phyloP scores from a whole-genome alignment of 805 yeast species.

The Sugiyamaella chiloensis region DNA sequence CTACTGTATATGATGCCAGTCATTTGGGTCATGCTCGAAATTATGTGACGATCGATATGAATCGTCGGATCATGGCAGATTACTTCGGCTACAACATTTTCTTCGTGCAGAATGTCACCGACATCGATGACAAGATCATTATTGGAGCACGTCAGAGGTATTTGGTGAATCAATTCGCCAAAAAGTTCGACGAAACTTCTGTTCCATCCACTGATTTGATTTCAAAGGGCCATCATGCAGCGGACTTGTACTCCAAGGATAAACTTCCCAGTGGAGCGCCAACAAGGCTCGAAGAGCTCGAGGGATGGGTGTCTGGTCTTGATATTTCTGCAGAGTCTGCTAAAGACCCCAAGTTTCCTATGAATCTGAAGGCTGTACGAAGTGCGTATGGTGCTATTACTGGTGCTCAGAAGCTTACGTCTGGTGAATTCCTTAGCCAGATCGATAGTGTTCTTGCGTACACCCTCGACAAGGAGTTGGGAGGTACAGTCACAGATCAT shows the following conservation, averaged over 20 bases:
- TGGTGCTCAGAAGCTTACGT: slow-evolving; percentile 22
- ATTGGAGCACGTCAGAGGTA: slow-evolving; percentile 88
- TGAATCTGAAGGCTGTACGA: slow-evolving; percentile 67
- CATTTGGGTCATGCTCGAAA: slow-evolving; percentile 99
- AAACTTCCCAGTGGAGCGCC: slow-evolving; percentile 28
- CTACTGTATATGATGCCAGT: slow-evolving; percentile 92
- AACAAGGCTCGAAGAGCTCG: slow-evolving; percentile 2
- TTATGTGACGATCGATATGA: slow-evolving; percentile 90
- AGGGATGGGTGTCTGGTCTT: slow-evolving; percentile 10
- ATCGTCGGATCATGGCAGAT: slow-evolving; percentile 82
- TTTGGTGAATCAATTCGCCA: slow-evolving; percentile 61
- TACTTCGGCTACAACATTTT: slow-evolving; percentile 86
- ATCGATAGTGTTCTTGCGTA: slow-evolving; percentile 79
- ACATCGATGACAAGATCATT: slow-evolving; percentile 95
- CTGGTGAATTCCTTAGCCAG: slow-evolving; percentile 40
- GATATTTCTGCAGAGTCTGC: slow-evolving; percentile 50
- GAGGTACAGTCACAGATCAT: slow-evolving; percentile 79
- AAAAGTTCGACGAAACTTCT: slow-evolving; percentile 30
- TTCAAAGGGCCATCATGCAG: slow-evolving; percentile 41
- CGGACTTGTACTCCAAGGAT: slow-evolving; percentile 47
- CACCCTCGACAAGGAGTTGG: slow-evolving; percentile 64
- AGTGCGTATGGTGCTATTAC: slow-evolving; percentile 47
- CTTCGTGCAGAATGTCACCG: slow-evolving; percentile 97
- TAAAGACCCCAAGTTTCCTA: slow-evolving; percentile 77
- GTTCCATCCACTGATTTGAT: slow-evolving; percentile 37